Evolutionary conservation across 2,329 filamentous ascomycete genomes (phyloP).

Genomic region (Penicillium sp.): DNA sequence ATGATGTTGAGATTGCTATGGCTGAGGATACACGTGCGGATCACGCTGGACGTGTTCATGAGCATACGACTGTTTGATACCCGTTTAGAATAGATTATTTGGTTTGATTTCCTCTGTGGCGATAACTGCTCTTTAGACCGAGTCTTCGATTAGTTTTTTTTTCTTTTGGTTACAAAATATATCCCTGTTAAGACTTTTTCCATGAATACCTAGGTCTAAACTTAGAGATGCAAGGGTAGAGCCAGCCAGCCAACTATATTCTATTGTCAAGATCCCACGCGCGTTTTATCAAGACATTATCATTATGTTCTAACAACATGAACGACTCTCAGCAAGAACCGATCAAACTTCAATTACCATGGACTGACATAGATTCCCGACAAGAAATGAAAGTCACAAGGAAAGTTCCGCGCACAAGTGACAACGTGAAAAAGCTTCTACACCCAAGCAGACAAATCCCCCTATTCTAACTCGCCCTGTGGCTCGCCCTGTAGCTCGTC

Average conservation of each 20-base stretch:
- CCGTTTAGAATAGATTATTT: not conserved
- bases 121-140: not conserved
- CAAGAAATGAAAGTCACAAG: not conserved
- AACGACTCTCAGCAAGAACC: not conserved
- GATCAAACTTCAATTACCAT: not conserved
- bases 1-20: slow-evolving; percentile 15
- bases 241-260: not conserved
- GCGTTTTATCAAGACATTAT: not conserved
- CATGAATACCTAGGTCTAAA: not conserved
- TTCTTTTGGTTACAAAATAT: not conserved
- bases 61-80: slow-evolving; percentile 2
- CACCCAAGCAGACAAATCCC: not conserved
- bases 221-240: not conserved
- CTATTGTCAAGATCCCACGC: not conserved
- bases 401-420: not conserved
- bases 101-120: not conserved
- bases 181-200: not conserved
- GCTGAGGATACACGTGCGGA: not conserved
- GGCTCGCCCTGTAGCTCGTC: no score
- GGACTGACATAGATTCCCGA: not conserved
- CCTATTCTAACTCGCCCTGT: not conserved
- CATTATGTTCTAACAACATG: not conserved
- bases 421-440: not conserved
- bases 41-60: slow-evolving; percentile 5
- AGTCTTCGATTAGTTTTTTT: not conserved